Percentiles rank a stretch among this genome's conserved stretches.
phyloP scores from a whole-genome alignment of 305 asterid genomes.

The Fraxinus latifolia region DNA sequence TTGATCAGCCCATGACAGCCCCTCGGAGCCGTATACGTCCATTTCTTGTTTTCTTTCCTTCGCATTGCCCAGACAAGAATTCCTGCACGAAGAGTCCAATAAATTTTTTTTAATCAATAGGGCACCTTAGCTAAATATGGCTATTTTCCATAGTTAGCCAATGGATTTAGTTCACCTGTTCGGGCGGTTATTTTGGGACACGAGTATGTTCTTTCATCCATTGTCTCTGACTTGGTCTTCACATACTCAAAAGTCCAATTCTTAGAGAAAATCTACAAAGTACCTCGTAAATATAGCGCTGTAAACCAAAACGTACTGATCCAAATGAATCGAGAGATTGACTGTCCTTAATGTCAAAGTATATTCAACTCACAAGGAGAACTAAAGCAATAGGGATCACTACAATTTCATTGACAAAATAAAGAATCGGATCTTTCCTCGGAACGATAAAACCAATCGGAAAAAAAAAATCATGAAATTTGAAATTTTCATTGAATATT shows the following conservation, averaged over 20 bases:
- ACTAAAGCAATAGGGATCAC: not conserved
- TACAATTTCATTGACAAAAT: not conserved
- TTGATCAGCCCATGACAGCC: not conserved
- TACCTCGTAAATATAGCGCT: not conserved
- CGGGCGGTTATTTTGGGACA: not conserved
- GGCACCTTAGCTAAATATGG: not conserved
- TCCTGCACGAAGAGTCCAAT: constrained; percentile 1
- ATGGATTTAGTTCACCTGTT: not conserved
- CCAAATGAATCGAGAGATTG: not conserved
- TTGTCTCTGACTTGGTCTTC: not conserved
- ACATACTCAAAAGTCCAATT: not conserved
- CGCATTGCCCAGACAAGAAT: not conserved
- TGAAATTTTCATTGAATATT: not conserved
- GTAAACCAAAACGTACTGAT: not conserved
- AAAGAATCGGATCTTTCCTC: not conserved
- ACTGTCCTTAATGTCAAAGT: not conserved
- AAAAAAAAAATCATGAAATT: not conserved
- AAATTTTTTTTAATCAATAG: not conserved
- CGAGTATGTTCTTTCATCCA: not conserved
- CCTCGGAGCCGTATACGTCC: not conserved
- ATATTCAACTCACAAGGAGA: not conserved
- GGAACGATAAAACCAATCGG: not conserved
- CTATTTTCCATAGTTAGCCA: not conserved
- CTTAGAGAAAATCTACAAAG: not conserved
- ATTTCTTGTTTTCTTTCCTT: not conserved